Evolutionary conservation across 176 grass and related monocot species (phyloP), one percentile per base, ranked within the genome.

Genomic region (Avena eriantha): DNA sequence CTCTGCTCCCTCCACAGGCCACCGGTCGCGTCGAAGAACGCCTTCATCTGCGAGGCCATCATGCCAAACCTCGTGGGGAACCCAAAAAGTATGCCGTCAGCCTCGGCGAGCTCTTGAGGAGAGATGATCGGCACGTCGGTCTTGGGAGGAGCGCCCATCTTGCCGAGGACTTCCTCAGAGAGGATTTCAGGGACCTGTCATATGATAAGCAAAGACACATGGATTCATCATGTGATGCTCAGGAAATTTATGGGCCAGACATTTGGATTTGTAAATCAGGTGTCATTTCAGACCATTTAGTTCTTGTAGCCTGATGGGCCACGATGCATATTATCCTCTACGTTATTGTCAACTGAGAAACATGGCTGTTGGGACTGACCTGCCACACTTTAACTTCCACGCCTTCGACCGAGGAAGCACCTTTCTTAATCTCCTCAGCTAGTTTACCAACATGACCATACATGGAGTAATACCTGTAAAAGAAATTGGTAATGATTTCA

Each of bases 381-480:
- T 98, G 91, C 93, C 91, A 95, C 80, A 98, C 6, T 60, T 98
- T 91, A 66, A 89, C 91, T 78, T 98, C 91, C 45, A 95, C 90
- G 2, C 91, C 96, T 90, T 92, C 84, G 6, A 98, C 81, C 29
- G 96, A 98, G 9, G 83, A 90, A 41, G 86, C 96, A 1, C 93
- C 96, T 83, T 85, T 94, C 80, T 95, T 88, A 56, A 98, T 92
- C 92, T 98, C 92, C 45, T 95, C 84, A 68, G 96, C 96, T 73
- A 95, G 87, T 73, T 92, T 94, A 53, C 92, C 93, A 51, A 94
- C 91, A 91, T 98, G 96, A 22, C 90, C 93, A 83, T 92, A 98
- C 75, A 92, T 95, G 41, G 92, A 94, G 86, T 98, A 95, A 57
- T 88, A 94, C 69, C 96, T 98, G 49, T 77, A 49, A 78, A 87